Evolutionary conservation across 2,329 filamentous ascomycete species (phyloP).

Genomic region (Pyricularia pennisetigena): DNA sequence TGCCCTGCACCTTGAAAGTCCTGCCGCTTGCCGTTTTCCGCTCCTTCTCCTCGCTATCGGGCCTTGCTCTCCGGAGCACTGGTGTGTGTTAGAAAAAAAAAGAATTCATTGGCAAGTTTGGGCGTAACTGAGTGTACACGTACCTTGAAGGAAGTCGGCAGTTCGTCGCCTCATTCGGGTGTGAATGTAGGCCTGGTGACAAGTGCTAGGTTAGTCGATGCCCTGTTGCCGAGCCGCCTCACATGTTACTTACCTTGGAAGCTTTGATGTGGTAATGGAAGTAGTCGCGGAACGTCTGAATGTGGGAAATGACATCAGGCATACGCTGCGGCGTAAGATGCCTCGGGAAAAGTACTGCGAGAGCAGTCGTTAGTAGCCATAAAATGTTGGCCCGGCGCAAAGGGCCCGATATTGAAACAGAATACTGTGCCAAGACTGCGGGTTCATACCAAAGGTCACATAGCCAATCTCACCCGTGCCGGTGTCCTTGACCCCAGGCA

Average conservation of each 20-base stretch:
- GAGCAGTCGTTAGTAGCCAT: not conserved
- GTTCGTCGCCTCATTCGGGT: conserved; percentile 96
- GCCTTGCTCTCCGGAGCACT: conserved; percentile 94
- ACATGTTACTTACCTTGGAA: conserved; percentile 55
- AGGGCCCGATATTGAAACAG: not conserved
- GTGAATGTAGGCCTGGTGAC: conserved; percentile 97
- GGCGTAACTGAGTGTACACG: conserved; percentile 20
- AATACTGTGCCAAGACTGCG: not conserved
- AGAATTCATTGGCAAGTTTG: not conserved
- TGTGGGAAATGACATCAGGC: conserved; percentile 94
- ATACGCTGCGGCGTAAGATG: conserved; percentile 86
- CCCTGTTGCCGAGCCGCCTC: not conserved
- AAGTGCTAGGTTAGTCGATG: conserved; percentile 1
- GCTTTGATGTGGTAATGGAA: conserved; percentile 99
- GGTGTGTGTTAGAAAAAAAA: conserved; percentile 8
- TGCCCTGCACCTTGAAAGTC: conserved; percentile 56
- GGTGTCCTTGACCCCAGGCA: conserved; percentile 69
- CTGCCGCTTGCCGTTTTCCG: conserved; percentile 95
- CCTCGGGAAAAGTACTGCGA: conserved; percentile 80
- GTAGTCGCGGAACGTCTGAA: conserved; percentile 99
- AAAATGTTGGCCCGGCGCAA: not conserved
- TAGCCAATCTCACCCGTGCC: conserved; percentile 87
- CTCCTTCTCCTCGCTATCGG: conserved; percentile 94
- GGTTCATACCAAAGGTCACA: conserved; percentile 79
- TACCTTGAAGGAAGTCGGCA: conserved; percentile 95